Conservation (phyloP, 2,329 filamentous ascomycete genomes). For the Byssothecium circinans region DNA sequence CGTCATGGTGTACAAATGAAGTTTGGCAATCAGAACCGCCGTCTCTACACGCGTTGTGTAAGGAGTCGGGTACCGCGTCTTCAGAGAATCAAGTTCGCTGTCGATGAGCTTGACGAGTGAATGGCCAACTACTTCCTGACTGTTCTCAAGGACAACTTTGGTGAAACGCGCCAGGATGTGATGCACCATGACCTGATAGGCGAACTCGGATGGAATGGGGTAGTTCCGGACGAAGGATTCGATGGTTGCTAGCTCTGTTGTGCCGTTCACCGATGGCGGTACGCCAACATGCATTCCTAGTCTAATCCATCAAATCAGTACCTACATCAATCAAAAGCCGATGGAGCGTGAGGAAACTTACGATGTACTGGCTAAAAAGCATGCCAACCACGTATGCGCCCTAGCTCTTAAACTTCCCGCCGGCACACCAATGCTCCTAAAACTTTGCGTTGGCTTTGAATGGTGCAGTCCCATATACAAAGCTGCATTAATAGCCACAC, state of each 20-base stretch:
- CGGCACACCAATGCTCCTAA: constrained; percentile 19
- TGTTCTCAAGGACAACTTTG: constrained; percentile 20
- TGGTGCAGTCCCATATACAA: constrained; percentile 25
- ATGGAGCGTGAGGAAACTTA: constrained; percentile 7
- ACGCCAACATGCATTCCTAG: constrained; percentile 23
- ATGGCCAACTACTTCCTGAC: constrained; percentile 17
- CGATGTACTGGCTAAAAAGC: constrained; percentile 21
- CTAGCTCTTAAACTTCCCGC: constrained; percentile 17
- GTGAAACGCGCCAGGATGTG: constrained; percentile 25
- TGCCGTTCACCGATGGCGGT: constrained; percentile 15
- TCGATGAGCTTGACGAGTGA: constrained; percentile 25
- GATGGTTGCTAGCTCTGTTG: constrained; percentile 19
- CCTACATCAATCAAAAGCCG: background rate
- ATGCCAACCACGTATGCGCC: constrained; percentile 25
- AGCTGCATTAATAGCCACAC: constrained; percentile 24
- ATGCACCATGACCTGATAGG: constrained; percentile 25
- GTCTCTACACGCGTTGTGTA: constrained; percentile 21
- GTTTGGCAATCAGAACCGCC: constrained; percentile 17
- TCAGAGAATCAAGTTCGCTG: constrained; percentile 21
- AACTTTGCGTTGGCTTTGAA: constrained; percentile 14
- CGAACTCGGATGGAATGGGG: constrained; percentile 20
- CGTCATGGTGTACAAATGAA: constrained; percentile 24
- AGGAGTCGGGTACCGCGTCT: constrained; percentile 14
- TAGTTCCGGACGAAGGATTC: constrained; percentile 20
- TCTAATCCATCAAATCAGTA: constrained; percentile 5